These are phyloP conservation scores for Botryosphaeria dothidea DNA, from an alignment of 2,329 filamentous ascomycete genomes.

Conservation along the genomic window DNA sequence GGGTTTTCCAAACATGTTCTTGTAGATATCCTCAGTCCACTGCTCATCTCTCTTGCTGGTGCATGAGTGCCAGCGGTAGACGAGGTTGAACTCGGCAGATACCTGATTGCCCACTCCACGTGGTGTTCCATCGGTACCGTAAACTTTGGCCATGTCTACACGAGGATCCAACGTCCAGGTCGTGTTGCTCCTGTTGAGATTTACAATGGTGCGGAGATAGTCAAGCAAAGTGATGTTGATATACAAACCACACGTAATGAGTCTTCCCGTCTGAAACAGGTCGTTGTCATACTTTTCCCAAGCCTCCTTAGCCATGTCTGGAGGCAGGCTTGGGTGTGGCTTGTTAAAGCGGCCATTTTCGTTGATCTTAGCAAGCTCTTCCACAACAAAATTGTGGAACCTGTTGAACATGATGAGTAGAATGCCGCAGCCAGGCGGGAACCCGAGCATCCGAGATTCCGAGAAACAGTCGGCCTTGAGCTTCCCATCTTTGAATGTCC, in stretches of 20 bases:
- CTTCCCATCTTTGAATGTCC: conserved; percentile 65
- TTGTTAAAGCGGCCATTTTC: conserved; percentile 75
- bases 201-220: conserved; percentile 77
- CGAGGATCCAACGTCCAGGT: conserved; percentile 80
- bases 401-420: conserved; percentile 66
- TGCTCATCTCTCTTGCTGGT: conserved; percentile 72
- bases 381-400: conserved; percentile 83
- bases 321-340: conserved; percentile 48
- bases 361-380: conserved; percentile 77
- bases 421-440: conserved; percentile 67
- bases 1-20: conserved; percentile 46
- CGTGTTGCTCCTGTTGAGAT: conserved; percentile 68
- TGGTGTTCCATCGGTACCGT: conserved; percentile 60
- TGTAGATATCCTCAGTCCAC: conserved; percentile 64
- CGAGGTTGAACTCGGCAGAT: conserved; percentile 83
- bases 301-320: conserved; percentile 34
- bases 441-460: conserved; percentile 63
- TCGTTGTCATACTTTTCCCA: conserved; percentile 45
- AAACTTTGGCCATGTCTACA: conserved; percentile 61
- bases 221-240: conserved; percentile 70
- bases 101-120: conserved; percentile 78
- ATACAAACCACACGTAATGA: conserved; percentile 54
- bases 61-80: conserved; percentile 83
- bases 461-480: conserved; percentile 70
- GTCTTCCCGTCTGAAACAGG: conserved; percentile 47